Percentiles rank a stretch among this genome's conserved stretches.
Evolutionary conservation across 306 rosid species (phyloP).

Genomic region (Cicer chorassanicum): DNA sequence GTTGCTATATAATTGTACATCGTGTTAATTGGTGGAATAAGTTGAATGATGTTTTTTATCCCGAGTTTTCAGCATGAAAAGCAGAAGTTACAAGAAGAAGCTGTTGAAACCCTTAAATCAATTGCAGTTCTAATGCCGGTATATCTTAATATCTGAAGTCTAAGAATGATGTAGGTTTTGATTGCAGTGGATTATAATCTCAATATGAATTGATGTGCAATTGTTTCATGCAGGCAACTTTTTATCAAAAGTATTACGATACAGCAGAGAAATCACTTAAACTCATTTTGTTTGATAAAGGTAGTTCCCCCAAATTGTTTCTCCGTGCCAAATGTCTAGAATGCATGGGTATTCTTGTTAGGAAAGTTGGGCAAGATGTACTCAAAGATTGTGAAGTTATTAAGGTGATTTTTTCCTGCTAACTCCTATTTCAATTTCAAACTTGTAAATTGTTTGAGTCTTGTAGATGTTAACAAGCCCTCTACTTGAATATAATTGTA

Average conservation of each 20-base stretch:
- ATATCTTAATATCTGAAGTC: conserved; percentile 20
- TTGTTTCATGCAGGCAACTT: conserved; percentile 30
- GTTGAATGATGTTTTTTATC: neutral
- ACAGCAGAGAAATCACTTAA: conserved; percentile 12
- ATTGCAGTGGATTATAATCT: neutral
- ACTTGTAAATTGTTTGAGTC: neutral
- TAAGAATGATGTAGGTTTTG: conserved; percentile 15
- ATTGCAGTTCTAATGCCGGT: conserved; percentile 36
- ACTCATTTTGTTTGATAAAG: neutral
- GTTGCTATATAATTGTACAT: neutral
- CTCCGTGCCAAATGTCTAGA: conserved; percentile 36
- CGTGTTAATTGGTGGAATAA: neutral
- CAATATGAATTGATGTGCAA: conserved; percentile 10
- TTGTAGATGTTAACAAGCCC: neutral
- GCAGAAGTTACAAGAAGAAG: conserved; percentile 25
- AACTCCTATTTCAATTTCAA: conserved; percentile 17
- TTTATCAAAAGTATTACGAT: conserved; percentile 1
- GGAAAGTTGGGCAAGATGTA: neutral
- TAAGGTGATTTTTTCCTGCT: conserved; percentile 31
- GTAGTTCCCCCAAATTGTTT: neutral
- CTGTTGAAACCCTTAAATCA: conserved; percentile 19
- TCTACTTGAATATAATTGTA: neutral
- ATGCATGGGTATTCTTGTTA: conserved; percentile 24
- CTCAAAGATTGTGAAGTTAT: neutral
- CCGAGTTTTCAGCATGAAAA: conserved; percentile 28